Evolutionary conservation across 345 rosid genomes (phyloP), one percentile per base, ranked within the genome.

Genomic region (Syzygium aqueum): DNA sequence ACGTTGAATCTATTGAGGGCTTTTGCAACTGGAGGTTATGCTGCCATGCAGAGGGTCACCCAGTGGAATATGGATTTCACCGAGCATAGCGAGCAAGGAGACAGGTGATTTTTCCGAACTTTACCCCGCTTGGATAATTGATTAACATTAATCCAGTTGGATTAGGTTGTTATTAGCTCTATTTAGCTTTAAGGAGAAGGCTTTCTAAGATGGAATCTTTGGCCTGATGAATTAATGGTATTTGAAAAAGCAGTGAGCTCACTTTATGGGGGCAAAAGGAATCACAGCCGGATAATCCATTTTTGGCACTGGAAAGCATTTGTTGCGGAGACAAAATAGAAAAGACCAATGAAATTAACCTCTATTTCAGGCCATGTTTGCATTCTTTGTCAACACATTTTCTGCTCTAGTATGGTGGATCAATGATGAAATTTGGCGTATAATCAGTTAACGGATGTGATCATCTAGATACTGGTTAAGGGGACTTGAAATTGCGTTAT

Each of bases 61-160:
- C 89, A 88, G 85, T 88, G 89, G 89, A 88, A 88, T 73, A 19
- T 88, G 77, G 89, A 88, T 88, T 88, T 88, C 78, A 88, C 89
- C 52, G 87, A 88, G 87, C 89, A 88, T 40, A 88, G 89, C 33
- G 89, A 88, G 50, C 89, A 88, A 84, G 89, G 89, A 56, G 89
- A 88, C 25, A 85, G 89, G 89, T 88, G 53, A 56, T 11, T 49
- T 33, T 49, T 73, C 77, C 33, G 43, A 30, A 28, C 82, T 77
- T 86, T 53, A 27, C 30, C 37, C 53, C 6, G 7, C 57, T n/a
- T 46, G 14, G 82, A 33, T 73, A 37, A 33, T 40, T 73, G 25
- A 17, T 9, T 73, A 37, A 37, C 27, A 10, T 37, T 19, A 2
- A 40, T 73, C 46, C 40, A 3, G 49, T 19, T 3, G 49, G 14